Conservation (phyloP, 2,329 filamentous ascomycete species). For the Clonostachys solani region DNA sequence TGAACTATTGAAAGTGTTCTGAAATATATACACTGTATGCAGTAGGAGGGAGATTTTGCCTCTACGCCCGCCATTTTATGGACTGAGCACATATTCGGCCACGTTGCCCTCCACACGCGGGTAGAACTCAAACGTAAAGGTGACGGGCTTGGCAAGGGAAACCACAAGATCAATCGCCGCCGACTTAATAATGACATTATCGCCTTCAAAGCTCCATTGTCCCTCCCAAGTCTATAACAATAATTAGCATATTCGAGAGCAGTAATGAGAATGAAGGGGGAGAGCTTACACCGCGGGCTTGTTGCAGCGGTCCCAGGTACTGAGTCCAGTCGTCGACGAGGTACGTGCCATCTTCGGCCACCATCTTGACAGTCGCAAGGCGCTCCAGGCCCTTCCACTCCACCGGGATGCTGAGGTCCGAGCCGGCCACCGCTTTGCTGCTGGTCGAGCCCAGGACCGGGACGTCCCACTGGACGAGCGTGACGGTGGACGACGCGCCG, state of each 20-base stretch:
- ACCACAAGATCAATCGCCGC: slow-evolving; percentile 40
- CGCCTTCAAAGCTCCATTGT: slow-evolving; percentile 46
- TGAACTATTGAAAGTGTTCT: no score
- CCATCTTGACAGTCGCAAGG: slow-evolving; percentile 3
- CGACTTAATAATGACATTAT: slow-evolving; percentile 38
- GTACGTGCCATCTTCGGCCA: slow-evolving; percentile 34
- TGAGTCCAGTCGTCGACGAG: slow-evolving; percentile 54
- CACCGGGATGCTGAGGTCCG: slow-evolving; percentile 3
- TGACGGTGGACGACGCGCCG: slow-evolving; percentile 38
- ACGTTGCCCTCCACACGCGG: slow-evolving; percentile 43
- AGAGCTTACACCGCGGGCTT: slow-evolving; percentile 30
- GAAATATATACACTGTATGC: no score
- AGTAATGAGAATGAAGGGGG: neutral
- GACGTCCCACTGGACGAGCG: slow-evolving; percentile 47
- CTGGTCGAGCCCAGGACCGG: slow-evolving; percentile 24
- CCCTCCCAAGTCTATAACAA: slow-evolving; percentile 33
- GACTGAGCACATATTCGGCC: slow-evolving; percentile 29
- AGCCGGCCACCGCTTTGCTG: slow-evolving; percentile 1
- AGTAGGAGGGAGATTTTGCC: neutral
- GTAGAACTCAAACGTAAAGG: slow-evolving; percentile 51
- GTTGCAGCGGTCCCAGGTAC: slow-evolving; percentile 46
- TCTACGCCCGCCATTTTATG: neutral
- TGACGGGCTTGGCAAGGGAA: slow-evolving; percentile 32
- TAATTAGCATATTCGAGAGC: neutral
- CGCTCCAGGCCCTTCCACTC: slow-evolving; percentile 3